Percentiles rank a stretch among this genome's conserved stretches.
These are phyloP conservation scores for Boletus calvinii DNA, from an alignment of 1,284 basidiomycete species.

Conservation along the genomic window DNA sequence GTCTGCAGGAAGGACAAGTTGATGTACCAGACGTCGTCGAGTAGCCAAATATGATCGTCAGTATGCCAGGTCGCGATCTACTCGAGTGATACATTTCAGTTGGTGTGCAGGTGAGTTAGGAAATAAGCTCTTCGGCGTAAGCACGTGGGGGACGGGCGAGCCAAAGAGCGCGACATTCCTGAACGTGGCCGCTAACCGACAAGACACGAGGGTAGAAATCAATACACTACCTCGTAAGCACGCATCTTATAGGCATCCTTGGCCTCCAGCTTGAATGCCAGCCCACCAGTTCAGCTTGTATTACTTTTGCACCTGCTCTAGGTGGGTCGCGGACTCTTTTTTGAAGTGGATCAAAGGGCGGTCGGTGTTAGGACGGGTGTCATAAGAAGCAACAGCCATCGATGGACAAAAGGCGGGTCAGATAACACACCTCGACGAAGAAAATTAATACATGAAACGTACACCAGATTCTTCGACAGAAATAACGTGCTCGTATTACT, in stretches of 20 bases:
- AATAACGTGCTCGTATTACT: slow-evolving; percentile 79
- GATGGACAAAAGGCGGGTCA: not conserved
- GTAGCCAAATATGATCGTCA: slow-evolving; percentile 72
- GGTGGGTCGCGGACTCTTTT: slow-evolving; percentile 70
- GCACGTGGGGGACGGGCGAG: slow-evolving; percentile 70
- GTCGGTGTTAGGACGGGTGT: slow-evolving; percentile 52
- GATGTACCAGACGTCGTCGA: slow-evolving; percentile 82
- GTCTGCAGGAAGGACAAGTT: slow-evolving; percentile 35
- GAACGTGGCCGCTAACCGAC: not conserved
- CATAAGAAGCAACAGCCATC: slow-evolving; percentile 28
- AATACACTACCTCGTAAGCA: slow-evolving; percentile 70
- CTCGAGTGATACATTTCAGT: too few species aligned
- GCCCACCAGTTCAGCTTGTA: slow-evolving; percentile 53
- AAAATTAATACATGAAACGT: slow-evolving; percentile 23
- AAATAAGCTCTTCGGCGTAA: slow-evolving; percentile 79
- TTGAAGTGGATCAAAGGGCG: slow-evolving; percentile 57
- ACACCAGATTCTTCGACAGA: slow-evolving; percentile 72
- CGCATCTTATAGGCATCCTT: slow-evolving; percentile 79
- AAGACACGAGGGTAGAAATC: not conserved
- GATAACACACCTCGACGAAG: too few species aligned
- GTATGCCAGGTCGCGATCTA: too few species aligned
- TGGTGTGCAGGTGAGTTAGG: slow-evolving; percentile 81
- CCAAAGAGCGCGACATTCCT: slow-evolving; percentile 87
- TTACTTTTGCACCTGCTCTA: slow-evolving; percentile 64
- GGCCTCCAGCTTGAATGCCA: slow-evolving; percentile 66